Percentiles rank a stretch among this genome's conserved stretches.
Conservation (phyloP, 805 yeast genomes). For the Ogataea corticis region DNA sequence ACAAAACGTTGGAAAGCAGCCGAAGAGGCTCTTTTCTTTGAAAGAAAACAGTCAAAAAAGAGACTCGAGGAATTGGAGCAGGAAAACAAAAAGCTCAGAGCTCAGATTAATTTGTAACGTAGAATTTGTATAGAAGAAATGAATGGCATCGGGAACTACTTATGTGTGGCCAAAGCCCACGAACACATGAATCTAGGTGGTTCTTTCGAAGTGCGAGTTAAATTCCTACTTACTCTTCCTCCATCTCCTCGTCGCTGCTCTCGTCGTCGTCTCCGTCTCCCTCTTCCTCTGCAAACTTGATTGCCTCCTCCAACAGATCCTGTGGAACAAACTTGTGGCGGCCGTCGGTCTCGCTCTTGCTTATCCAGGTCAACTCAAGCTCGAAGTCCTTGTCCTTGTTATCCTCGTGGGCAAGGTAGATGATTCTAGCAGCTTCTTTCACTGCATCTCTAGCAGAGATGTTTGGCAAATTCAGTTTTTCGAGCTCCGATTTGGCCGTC, state of each 20-base stretch:
- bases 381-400: constrained; percentile 97
- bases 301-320: constrained; percentile 79
- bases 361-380: constrained; percentile 89
- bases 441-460: constrained; percentile 80
- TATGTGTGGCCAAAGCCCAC: no score
- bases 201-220: no score
- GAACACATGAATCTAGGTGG: no score
- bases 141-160: not conserved
- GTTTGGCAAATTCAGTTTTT: constrained; percentile 75
- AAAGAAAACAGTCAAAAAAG: constrained; percentile 53
- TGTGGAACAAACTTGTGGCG: constrained; percentile 78
- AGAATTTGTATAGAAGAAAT: not conserved
- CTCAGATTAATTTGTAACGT: constrained; percentile 4
- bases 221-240: constrained; percentile 33
- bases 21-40: constrained; percentile 66
- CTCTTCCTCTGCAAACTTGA: constrained; percentile 78
- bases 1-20: constrained; percentile 69
- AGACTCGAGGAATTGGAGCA: constrained; percentile 54
- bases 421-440: constrained; percentile 90
- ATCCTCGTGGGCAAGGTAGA: constrained; percentile 94
- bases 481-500: constrained; percentile 95
- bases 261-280: constrained; percentile 64
- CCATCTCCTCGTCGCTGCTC: constrained; percentile 34
- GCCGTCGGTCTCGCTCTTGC: constrained; percentile 73
- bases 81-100: constrained; percentile 47